Percentiles rank a stretch among this genome's conserved stretches.
These are phyloP conservation scores for Trifolium fragiferum DNA, from an alignment of 306 rosid genomes.

Conservation along the genomic window DNA sequence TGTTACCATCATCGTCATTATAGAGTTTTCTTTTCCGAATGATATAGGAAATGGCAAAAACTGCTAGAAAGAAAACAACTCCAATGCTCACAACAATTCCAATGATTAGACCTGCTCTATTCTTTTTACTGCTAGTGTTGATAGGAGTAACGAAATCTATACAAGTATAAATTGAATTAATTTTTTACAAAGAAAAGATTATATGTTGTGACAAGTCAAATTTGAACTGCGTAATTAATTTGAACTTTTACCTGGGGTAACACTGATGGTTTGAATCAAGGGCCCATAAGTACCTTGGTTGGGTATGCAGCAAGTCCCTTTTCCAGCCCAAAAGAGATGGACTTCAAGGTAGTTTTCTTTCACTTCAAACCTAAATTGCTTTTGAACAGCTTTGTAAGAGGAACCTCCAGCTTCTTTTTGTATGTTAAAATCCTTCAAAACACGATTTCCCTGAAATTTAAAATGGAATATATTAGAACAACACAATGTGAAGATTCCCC, in stretches of 20 bases:
- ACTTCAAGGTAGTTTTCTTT: conserved; percentile 70
- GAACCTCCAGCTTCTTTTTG: conserved; percentile 65
- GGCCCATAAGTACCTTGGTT: conserved; percentile 72
- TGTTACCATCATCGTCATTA: conserved; percentile 61
- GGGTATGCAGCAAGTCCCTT: conserved; percentile 85
- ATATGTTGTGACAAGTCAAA: conserved; percentile 1
- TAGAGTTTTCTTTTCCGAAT: conserved; percentile 53
- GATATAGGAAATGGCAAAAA: conserved; percentile 42
- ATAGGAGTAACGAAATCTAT: conserved; percentile 67
- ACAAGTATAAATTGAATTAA: conserved; percentile 18
- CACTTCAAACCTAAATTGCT: conserved; percentile 49
- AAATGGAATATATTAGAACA: too few relatives aligned
- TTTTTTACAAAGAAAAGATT: background rate
- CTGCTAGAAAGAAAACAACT: conserved; percentile 48
- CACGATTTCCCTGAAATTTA: conserved; percentile 57
- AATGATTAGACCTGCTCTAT: conserved; percentile 56
- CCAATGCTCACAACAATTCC: conserved; percentile 71
- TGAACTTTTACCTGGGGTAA: conserved; percentile 63
- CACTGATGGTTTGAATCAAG: conserved; percentile 74
- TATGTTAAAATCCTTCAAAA: conserved; percentile 68
- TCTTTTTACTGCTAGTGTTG: conserved; percentile 53
- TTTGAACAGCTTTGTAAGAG: conserved; percentile 50
- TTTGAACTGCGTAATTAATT: background rate
- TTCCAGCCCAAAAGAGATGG: conserved; percentile 92
- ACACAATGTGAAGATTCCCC: background rate